A percentile compares a stretch with the other conserved stretches of the same genome.
Conservation (phyloP, 139 green algal species). For the Chlamydomonas sphaeroides region DNA sequence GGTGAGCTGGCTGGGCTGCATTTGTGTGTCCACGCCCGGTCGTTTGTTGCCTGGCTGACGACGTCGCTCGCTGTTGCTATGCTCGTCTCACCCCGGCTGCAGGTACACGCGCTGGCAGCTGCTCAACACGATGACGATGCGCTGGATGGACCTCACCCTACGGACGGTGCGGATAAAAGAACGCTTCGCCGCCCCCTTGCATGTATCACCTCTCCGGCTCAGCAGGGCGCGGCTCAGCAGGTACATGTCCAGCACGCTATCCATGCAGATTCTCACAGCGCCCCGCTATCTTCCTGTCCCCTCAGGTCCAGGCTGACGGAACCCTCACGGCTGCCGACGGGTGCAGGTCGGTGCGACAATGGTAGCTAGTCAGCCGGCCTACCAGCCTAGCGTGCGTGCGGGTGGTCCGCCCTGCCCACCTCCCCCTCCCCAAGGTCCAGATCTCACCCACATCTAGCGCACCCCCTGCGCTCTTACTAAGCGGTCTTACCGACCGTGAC, state of each 20-base stretch:
- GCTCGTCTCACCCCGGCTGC: neutral
- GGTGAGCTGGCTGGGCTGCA: no score
- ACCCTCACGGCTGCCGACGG: no score
- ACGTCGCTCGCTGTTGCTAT: no score
- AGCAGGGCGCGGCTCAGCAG: neutral
- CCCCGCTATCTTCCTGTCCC: no score
- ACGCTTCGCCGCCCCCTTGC: no score
- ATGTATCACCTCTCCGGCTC: neutral
- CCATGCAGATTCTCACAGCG: no score
- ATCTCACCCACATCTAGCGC: neutral
- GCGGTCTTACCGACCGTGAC: neutral
- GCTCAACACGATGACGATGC: slow-evolving; percentile 25
- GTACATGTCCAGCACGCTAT: neutral
- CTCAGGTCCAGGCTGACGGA: no score
- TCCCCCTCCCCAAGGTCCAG: no score
- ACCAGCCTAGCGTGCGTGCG: no score
- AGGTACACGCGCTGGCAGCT: slow-evolving; percentile 26
- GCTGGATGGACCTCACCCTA: slow-evolving; percentile 42
- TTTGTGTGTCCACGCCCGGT: neutral
- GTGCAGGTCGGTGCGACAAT: no score
- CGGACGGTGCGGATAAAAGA: neutral
- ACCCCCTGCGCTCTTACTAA: neutral
- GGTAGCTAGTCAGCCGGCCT: neutral
- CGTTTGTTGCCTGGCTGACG: neutral
- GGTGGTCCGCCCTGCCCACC: no score